Conservation (phyloP, 2,329 filamentous ascomycete species). For the Colletotrichum costaricense region DNA sequence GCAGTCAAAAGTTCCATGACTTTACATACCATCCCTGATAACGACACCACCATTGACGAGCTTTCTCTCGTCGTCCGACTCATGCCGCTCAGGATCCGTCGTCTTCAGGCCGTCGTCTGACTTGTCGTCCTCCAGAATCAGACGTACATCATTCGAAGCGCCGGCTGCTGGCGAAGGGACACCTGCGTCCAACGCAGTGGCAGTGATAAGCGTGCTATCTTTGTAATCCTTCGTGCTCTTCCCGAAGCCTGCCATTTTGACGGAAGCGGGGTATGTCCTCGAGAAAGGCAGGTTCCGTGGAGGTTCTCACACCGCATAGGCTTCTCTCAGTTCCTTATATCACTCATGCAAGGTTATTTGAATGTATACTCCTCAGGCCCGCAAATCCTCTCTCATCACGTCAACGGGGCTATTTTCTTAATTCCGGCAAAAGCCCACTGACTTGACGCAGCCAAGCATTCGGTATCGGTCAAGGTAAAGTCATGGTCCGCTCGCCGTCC, state of each 20-base stretch:
- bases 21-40: constrained; percentile 5
- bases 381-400: constrained; percentile 13
- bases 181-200: neutral
- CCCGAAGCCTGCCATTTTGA: neutral
- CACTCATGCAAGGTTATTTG: neutral
- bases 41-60: constrained; percentile 16
- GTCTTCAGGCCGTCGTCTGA: constrained; percentile 6
- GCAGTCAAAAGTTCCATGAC: neutral
- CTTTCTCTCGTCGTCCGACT: constrained; percentile 9
- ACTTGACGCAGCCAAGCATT: constrained; percentile 5
- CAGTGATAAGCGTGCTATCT: neutral
- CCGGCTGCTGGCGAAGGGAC: fast-evolving
- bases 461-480: neutral
- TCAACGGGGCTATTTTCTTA: neutral
- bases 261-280: neutral
- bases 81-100: constrained; percentile 7
- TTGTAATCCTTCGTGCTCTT: neutral
- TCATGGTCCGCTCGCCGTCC: neutral
- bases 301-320: no score
- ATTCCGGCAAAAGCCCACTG: neutral
- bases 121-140: neutral
- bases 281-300: neutral
- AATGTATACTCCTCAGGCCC: neutral
- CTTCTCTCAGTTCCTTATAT: neutral
- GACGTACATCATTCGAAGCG: neutral